phyloP scores from a whole-genome alignment of 352 stramenopile genomes.

The Pythium scleroteichum region DNA sequence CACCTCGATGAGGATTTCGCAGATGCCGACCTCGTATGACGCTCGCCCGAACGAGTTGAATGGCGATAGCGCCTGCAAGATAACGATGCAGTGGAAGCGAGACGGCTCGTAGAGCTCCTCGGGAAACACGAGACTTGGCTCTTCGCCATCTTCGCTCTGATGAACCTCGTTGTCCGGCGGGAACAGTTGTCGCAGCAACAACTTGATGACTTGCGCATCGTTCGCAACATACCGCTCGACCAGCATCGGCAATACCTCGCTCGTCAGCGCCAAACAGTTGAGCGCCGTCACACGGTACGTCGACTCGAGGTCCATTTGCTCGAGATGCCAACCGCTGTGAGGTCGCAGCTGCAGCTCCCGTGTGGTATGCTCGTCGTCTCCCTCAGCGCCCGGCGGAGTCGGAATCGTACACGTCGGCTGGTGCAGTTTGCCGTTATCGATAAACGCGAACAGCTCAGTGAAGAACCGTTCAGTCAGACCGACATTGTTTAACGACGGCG shows the following conservation, averaged over 20 bases:
- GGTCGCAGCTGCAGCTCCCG: constrained; percentile 32
- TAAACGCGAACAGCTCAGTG: constrained; percentile 71
- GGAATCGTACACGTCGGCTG: constrained; percentile 9
- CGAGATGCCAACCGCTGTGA: constrained; percentile 61
- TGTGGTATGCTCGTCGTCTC: constrained; percentile 17
- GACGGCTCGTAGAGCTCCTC: constrained; percentile 65
- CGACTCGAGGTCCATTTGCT: constrained; percentile 46
- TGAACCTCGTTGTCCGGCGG: constrained; percentile 80
- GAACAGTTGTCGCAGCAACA: constrained; percentile 72
- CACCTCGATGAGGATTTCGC: constrained; percentile 78
- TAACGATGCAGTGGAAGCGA: constrained; percentile 58
- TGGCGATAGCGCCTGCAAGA: constrained; percentile 57
- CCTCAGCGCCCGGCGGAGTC: not conserved
- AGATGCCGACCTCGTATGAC: constrained; percentile 61
- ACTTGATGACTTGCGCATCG: constrained; percentile 66
- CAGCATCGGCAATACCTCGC: constrained; percentile 49
- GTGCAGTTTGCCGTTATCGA: constrained; percentile 63
- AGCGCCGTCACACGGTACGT: constrained; percentile 60
- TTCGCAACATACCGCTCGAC: constrained; percentile 60
- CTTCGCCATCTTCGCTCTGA: constrained; percentile 45
- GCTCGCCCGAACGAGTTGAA: constrained; percentile 52
- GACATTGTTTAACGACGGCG: constrained; percentile 41
- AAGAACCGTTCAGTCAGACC: constrained; percentile 74
- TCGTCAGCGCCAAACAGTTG: constrained; percentile 63
- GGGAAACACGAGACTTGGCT: constrained; percentile 49